Evolutionary conservation across 164 flowering plant genomes (phyloP).

Genomic region (Liquidambar formosana): DNA sequence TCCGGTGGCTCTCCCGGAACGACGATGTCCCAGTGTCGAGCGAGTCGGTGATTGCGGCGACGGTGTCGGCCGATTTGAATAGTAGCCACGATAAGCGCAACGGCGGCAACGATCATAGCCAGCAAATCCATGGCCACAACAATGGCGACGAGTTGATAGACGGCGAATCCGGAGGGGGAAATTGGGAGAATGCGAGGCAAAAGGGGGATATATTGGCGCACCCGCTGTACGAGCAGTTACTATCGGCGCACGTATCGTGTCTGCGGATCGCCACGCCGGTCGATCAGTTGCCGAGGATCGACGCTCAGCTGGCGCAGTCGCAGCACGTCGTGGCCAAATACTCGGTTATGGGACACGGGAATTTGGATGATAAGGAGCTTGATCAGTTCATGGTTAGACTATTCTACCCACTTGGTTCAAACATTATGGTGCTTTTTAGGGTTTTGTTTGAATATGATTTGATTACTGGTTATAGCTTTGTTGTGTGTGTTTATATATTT

Average conservation of each 20-base stretch:
- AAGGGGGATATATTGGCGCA: constrained; percentile 73
- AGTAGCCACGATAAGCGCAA: neutral
- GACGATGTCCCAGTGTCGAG: constrained; percentile 6
- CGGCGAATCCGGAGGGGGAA: constrained; percentile 11
- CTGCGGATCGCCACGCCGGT: constrained; percentile 86
- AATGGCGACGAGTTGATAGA: constrained; percentile 20
- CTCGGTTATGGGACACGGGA: constrained; percentile 37
- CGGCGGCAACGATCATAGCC: neutral
- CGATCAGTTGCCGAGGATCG: constrained; percentile 84
- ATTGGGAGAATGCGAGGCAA: constrained; percentile 47
- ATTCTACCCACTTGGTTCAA: neutral
- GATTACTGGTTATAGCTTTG: too few species aligned
- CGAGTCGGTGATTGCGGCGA: neutral
- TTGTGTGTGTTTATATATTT: neutral
- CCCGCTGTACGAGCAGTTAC: constrained; percentile 74
- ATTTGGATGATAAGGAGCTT: constrained; percentile 67
- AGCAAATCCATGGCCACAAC: neutral
- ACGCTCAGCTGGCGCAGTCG: constrained; percentile 74
- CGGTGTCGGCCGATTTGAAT: neutral
- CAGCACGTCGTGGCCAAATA: constrained; percentile 70
- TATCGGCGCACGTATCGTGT: constrained; percentile 84
- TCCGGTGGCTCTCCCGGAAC: constrained; percentile 18
- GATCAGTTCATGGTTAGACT: constrained; percentile 79
- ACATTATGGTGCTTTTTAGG: too few species aligned
- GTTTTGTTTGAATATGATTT: neutral